Evolutionary conservation across 371 early-diverging fungal genomes (phyloP).

Genomic region (Mucor irregularis): DNA sequence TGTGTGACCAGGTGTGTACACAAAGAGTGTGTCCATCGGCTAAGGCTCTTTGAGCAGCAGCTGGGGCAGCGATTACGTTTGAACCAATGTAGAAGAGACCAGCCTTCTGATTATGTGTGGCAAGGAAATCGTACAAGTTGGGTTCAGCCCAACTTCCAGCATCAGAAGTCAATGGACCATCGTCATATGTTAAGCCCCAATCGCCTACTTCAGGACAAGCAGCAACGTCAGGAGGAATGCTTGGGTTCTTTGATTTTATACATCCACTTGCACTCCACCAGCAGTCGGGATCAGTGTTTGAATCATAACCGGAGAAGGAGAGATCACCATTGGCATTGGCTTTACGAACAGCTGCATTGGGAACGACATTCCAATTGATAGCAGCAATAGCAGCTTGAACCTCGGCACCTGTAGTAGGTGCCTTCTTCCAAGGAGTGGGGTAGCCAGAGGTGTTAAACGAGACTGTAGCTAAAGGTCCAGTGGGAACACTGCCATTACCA

Average conservation of each 20-base stretch:
- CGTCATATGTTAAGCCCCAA: slow-evolving; percentile 49
- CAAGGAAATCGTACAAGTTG: slow-evolving; percentile 45
- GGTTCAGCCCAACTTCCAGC: slow-evolving; percentile 38
- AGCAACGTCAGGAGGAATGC: slow-evolving; percentile 40
- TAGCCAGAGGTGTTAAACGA: slow-evolving; percentile 25
- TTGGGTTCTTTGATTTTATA: slow-evolving; percentile 35
- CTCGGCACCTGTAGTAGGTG: slow-evolving; percentile 34
- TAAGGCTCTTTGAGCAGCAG: slow-evolving; percentile 35
- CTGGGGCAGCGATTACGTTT: slow-evolving; percentile 30
- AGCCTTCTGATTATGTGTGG: slow-evolving; percentile 21
- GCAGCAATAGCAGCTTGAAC: slow-evolving; percentile 37
- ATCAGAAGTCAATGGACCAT: slow-evolving; percentile 38
- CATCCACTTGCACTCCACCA: slow-evolving; percentile 45
- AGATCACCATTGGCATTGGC: slow-evolving; percentile 22
- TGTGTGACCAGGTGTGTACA: slow-evolving; percentile 64
- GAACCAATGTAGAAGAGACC: slow-evolving; percentile 32
- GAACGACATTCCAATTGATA: slow-evolving; percentile 47
- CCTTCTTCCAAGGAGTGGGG: slow-evolving; percentile 39
- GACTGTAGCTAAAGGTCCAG: slow-evolving; percentile 27
- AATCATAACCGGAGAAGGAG: slow-evolving; percentile 22
- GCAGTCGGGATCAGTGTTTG: slow-evolving; percentile 24
- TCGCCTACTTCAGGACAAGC: slow-evolving; percentile 41
- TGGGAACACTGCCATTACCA: slow-evolving; percentile 24
- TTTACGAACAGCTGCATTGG: slow-evolving; percentile 35
- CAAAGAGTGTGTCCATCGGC: slow-evolving; percentile 35